These are phyloP conservation scores for Bipolaris sorokiniana DNA, from an alignment of 2,329 filamentous ascomycete genomes.

Conservation along the genomic window DNA sequence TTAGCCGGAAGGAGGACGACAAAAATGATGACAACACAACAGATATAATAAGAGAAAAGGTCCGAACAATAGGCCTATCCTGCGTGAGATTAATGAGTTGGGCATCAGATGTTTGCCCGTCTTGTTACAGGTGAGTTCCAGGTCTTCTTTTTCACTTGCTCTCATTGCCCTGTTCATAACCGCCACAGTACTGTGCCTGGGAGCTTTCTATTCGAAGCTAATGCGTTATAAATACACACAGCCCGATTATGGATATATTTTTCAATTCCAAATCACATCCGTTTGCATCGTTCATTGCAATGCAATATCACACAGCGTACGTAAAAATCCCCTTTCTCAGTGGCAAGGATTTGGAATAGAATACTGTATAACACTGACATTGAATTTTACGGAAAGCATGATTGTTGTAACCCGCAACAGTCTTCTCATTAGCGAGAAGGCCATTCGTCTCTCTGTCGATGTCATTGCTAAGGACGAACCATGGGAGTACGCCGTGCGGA, in stretches of 20 bases:
- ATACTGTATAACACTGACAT: background rate
- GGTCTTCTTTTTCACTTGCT: background rate
- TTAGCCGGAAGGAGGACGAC: background rate
- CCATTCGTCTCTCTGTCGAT: background rate
- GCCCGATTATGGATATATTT: background rate
- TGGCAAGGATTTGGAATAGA: background rate
- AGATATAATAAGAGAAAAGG: background rate
- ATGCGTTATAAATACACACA: background rate
- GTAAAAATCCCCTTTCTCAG: background rate
- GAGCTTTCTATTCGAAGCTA: background rate
- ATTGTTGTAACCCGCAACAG: background rate
- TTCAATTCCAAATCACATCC: background rate
- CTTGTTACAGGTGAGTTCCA: background rate
- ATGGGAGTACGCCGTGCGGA: background rate
- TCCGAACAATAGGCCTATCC: background rate
- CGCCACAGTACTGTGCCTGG: background rate
- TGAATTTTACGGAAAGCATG: background rate
- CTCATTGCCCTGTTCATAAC: background rate
- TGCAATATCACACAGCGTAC: slow-evolving; percentile 1
- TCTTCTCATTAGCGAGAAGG: background rate
- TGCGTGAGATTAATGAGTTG: background rate
- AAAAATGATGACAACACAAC: background rate
- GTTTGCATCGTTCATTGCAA: background rate
- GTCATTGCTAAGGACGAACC: background rate
- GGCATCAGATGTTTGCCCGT: background rate